Evolutionary conservation across 2,329 filamentous ascomycete genomes (phyloP).

Genomic region (Setomelanomma holmii): DNA sequence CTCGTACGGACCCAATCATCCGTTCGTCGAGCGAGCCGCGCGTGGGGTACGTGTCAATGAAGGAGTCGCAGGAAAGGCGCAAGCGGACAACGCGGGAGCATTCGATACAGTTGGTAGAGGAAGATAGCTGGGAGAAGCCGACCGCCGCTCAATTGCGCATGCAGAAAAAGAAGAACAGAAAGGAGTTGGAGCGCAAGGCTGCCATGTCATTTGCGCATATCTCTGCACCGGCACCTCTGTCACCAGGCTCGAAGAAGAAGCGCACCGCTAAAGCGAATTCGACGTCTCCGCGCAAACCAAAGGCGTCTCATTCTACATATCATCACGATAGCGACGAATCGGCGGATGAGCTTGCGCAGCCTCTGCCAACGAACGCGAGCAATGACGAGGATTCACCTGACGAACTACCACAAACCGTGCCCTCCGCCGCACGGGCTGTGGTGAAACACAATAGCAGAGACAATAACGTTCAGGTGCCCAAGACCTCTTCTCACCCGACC

Average conservation of each 20-base stretch:
- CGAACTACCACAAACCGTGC: constrained; percentile 34
- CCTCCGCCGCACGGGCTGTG: constrained; percentile 17
- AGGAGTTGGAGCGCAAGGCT: constrained; percentile 31
- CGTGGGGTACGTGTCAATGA: constrained; percentile 53
- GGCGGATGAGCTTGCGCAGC: constrained; percentile 26
- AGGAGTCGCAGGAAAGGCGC: constrained; percentile 53
- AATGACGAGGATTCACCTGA: constrained; percentile 40
- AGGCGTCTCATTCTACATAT: neutral
- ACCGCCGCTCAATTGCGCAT: constrained; percentile 24
- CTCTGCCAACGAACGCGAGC: constrained; percentile 13
- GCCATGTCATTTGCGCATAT: constrained; percentile 34
- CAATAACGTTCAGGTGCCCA: constrained; percentile 43
- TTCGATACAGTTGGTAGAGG: constrained; percentile 13
- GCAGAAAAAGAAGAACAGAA: constrained; percentile 26
- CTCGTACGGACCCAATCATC: constrained; percentile 29
- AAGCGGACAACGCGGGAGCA: constrained; percentile 27
- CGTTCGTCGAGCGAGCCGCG: constrained; percentile 51
- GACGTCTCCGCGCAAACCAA: constrained; percentile 35
- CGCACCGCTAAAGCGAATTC: constrained; percentile 23
- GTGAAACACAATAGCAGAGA: constrained; percentile 22
- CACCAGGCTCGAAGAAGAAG: constrained; percentile 17
- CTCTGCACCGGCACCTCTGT: constrained; percentile 31
- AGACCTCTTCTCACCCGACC: constrained; percentile 47
- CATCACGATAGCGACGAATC: constrained; percentile 32
- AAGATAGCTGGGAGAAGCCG: constrained; percentile 43